phyloP scores from a whole-genome alignment of 805 yeast species.

The Monosporozyma unispora region DNA sequence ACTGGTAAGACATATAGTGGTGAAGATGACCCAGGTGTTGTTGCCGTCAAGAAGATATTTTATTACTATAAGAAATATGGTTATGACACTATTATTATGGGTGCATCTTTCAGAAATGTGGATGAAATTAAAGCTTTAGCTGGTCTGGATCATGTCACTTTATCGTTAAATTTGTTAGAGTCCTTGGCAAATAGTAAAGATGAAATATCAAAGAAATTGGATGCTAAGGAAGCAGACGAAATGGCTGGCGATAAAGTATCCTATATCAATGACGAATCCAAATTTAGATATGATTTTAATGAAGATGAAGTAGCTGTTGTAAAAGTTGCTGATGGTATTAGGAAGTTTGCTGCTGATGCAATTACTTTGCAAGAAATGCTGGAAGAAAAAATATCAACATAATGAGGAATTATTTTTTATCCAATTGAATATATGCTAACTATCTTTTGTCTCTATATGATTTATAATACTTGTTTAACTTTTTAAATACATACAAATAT shows the following conservation, averaged over 20 bases:
- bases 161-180: slow-evolving; percentile 87
- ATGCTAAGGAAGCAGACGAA: slow-evolving; percentile 50
- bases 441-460: neutral
- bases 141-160: slow-evolving; percentile 94
- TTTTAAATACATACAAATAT: neutral
- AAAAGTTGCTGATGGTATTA: slow-evolving; percentile 95
- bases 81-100: slow-evolving; percentile 98
- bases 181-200: slow-evolving; percentile 72
- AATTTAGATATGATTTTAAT: slow-evolving; percentile 83
- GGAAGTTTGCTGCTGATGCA: slow-evolving; percentile 92
- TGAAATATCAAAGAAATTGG: slow-evolving; percentile 73
- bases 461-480: neutral
- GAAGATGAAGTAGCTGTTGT: slow-evolving; percentile 98
- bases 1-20: slow-evolving; percentile 81
- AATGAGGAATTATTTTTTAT: neutral
- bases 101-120: slow-evolving; percentile 97
- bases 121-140: slow-evolving; percentile 95
- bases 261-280: slow-evolving; percentile 75
- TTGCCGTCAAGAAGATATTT: slow-evolving; percentile 79
- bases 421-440: neutral
- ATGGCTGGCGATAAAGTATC: slow-evolving; percentile 57
- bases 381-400: slow-evolving; percentile 40
- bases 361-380: slow-evolving; percentile 63
- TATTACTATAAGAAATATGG: slow-evolving; percentile 97
- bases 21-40: slow-evolving; percentile 89